A percentile compares a stretch with the other conserved stretches of the same genome.
Conservation (phyloP, 345 rosid species). For the Melaleuca alternifolia region DNA sequence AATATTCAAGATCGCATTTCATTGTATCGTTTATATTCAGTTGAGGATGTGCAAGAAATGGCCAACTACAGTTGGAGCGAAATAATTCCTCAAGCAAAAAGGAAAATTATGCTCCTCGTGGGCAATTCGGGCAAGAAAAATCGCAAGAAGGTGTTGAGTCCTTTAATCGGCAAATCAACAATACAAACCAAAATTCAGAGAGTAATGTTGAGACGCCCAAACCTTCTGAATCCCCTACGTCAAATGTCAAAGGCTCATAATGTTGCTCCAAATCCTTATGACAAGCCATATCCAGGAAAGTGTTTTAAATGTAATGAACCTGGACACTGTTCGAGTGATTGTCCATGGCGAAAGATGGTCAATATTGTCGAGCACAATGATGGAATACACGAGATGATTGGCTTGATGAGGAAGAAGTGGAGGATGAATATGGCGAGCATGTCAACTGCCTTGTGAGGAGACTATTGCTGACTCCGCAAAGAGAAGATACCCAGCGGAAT, state of each 20-base stretch:
- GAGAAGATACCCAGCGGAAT: background rate
- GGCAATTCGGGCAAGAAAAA: too few species aligned
- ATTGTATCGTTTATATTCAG: background rate
- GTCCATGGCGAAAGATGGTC: background rate
- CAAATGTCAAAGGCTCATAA: too few species aligned
- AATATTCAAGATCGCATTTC: background rate
- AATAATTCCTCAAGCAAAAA: fast-evolving
- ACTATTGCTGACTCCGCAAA: fast-evolving
- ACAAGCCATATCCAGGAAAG: background rate
- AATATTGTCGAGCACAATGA: background rate
- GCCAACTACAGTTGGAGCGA: too few species aligned
- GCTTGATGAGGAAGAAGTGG: background rate
- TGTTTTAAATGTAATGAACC: background rate
- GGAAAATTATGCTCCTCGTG: too few species aligned
- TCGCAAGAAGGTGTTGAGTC: background rate
- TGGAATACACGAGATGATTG: background rate
- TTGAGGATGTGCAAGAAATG: background rate
- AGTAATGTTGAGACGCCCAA: fast-evolving
- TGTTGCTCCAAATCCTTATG: too few species aligned
- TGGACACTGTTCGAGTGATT: background rate
- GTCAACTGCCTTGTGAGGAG: background rate
- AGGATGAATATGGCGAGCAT: background rate
- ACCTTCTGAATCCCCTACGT: too few species aligned
- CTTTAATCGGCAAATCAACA: background rate
- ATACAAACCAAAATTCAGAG: fast-evolving